Percentiles rank a stretch among this genome's conserved stretches.
Evolutionary conservation across 2,329 filamentous ascomycete genomes (phyloP).

Genomic region (Aspergillus ochraceoroseus): DNA sequence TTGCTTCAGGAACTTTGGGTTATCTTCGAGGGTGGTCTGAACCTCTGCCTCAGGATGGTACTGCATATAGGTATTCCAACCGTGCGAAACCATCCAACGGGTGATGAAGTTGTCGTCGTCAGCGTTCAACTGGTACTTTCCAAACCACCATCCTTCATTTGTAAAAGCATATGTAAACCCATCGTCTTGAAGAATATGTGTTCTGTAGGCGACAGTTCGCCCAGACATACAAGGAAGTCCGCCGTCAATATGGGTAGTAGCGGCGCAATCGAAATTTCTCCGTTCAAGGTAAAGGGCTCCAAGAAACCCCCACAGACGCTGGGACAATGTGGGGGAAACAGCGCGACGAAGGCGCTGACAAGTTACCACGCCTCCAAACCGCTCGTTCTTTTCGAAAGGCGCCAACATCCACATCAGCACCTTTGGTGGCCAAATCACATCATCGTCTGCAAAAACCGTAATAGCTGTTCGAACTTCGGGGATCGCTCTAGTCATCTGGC

Average conservation of each 20-base stretch:
- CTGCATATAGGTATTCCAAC: conserved; percentile 93
- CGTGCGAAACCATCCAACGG: conserved; percentile 85
- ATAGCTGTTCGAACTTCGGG: conserved; percentile 77
- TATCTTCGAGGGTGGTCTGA: conserved; percentile 86
- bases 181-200: conserved; percentile 77
- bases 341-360: conserved; percentile 79
- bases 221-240: conserved; percentile 96
- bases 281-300: conserved; percentile 88
- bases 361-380: conserved; percentile 85
- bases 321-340: conserved; percentile 54
- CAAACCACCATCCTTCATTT: conserved; percentile 75
- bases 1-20: conserved; percentile 83
- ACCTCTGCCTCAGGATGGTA: conserved; percentile 88
- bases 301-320: conserved; percentile 77
- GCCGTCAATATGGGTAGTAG: conserved; percentile 89
- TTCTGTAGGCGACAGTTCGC: conserved; percentile 85
- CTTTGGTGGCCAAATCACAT: conserved; percentile 85
- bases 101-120: conserved; percentile 99
- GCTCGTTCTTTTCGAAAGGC: conserved; percentile 72
- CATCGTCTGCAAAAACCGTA: conserved; percentile 90
- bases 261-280: conserved; percentile 93
- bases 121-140: conserved; percentile 82
- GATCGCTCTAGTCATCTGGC: conserved; percentile 87
- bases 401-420: conserved; percentile 88
- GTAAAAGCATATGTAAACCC: conserved; percentile 86